phyloP scores from a whole-genome alignment of 768 basidiomycete species.

The Mrakia frigida region DNA sequence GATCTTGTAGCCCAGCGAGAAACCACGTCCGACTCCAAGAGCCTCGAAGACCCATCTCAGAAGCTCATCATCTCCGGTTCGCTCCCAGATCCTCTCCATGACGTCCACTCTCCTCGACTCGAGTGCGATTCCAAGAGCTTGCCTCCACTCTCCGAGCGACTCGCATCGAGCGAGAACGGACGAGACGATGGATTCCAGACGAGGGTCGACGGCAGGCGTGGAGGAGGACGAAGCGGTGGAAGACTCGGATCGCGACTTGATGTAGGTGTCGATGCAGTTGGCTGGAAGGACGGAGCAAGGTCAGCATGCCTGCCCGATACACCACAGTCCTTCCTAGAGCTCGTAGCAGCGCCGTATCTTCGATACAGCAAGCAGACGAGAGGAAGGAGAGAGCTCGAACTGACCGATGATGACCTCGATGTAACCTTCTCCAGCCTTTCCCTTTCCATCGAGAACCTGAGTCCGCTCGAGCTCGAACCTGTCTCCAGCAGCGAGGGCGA shows the following conservation, averaged over 20 bases:
- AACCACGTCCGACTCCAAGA: constrained; percentile 77
- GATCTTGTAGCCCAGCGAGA: constrained; percentile 25
- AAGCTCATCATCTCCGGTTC: constrained; percentile 68
- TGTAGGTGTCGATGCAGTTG: constrained; percentile 92
- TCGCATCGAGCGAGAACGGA: constrained; percentile 50
- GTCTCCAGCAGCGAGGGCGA: constrained; percentile 82
- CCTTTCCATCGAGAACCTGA: constrained; percentile 47
- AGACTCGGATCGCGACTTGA: constrained; percentile 54
- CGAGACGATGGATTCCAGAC: constrained; percentile 78
- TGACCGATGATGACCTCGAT: constrained; percentile 89
- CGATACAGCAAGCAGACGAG: background rate
- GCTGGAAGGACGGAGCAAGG: constrained; percentile 51
- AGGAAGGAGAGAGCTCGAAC: constrained; percentile 44
- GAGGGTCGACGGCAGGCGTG: constrained; percentile 56
- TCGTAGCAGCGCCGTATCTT: too few species aligned
- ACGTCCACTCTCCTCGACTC: constrained; percentile 85
- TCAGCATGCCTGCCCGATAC: background rate
- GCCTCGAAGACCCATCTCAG: constrained; percentile 89
- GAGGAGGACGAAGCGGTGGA: constrained; percentile 37
- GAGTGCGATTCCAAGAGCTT: constrained; percentile 93
- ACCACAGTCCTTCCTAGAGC: too few species aligned
- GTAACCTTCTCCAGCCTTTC: constrained; percentile 67
- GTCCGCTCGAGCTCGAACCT: constrained; percentile 60
- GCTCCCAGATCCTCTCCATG: constrained; percentile 67
- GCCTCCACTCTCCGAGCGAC: constrained; percentile 20